phyloP scores from a whole-genome alignment of 2,329 filamentous ascomycete genomes.

The Chaetomium sp. region DNA sequence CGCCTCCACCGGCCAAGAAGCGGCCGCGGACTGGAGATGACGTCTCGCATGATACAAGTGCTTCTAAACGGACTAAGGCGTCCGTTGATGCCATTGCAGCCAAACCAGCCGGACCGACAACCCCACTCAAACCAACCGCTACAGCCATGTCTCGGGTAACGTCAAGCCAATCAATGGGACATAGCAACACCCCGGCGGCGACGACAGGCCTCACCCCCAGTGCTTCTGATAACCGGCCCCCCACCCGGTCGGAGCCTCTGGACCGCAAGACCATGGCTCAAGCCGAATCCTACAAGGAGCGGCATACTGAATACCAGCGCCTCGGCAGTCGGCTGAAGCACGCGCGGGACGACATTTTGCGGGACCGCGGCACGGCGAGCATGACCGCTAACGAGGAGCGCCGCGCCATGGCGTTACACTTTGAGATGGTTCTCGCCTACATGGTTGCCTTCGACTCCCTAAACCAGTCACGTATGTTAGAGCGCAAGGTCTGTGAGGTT shows the following conservation, averaged over 20 bases:
- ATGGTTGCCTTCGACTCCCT: conserved; percentile 47
- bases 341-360: conserved; percentile 42
- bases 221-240: conserved; percentile 33
- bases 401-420: conserved; percentile 37
- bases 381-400: conserved; percentile 33
- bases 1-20: conserved; percentile 40
- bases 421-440: conserved; percentile 48
- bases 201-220: conserved; percentile 37
- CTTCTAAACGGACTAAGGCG: conserved; percentile 35
- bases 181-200: conserved; percentile 46
- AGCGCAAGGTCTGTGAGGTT: conserved; percentile 38
- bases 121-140: conserved; percentile 43
- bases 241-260: conserved; percentile 30
- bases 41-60: conserved; percentile 31
- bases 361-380: conserved; percentile 17
- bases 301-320: conserved; percentile 32
- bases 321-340: conserved; percentile 50
- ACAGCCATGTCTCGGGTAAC: conserved; percentile 47
- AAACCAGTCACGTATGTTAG: conserved; percentile 39
- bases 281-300: conserved; percentile 29
- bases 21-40: conserved; percentile 38
- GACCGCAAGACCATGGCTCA: conserved; percentile 26
- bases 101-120: conserved; percentile 38
- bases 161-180: conserved; percentile 46
- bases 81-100: conserved; percentile 28